Conservation (phyloP, 208 protist genomes). For the Acanthamoeba pearcei region DNA sequence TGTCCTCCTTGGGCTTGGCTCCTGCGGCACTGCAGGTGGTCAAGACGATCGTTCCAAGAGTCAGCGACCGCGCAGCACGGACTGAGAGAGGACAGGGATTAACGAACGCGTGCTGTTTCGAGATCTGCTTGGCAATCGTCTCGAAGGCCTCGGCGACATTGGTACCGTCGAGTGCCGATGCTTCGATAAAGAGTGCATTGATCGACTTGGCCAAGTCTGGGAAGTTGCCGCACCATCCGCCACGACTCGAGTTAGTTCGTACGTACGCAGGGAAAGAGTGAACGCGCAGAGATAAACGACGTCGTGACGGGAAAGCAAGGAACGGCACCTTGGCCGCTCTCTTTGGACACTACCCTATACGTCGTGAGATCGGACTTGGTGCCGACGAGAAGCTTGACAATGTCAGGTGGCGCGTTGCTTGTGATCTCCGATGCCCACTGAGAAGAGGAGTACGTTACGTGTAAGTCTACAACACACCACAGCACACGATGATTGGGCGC, state of each 20-base stretch:
- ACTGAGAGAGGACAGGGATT: background rate
- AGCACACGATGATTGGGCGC: background rate
- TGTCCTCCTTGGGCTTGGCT: background rate
- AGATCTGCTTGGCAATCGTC: constrained; percentile 11
- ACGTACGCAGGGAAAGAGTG: no score
- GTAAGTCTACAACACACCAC: background rate
- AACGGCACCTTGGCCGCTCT: constrained; percentile 20
- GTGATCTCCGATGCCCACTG: constrained; percentile 49
- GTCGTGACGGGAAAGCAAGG: background rate
- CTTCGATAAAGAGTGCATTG: constrained; percentile 22
- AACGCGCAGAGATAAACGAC: no score
- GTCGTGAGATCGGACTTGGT: constrained; percentile 56
- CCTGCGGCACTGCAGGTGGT: background rate
- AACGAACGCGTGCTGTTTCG: background rate
- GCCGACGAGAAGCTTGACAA: constrained; percentile 47
- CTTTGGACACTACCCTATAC: constrained; percentile 20
- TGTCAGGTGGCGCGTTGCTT: constrained; percentile 36
- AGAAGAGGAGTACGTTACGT: background rate
- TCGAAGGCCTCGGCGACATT: constrained; percentile 50
- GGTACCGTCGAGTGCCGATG: constrained; percentile 27
- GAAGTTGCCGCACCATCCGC: no score
- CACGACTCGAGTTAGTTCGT: no score
- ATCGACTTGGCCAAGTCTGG: constrained; percentile 25
- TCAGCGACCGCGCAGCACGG: background rate
- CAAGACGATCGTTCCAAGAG: no score